Percentiles rank a stretch among this genome's conserved stretches.
These are phyloP conservation scores for Colletotrichum theobromicola DNA, from an alignment of 2,329 filamentous ascomycete species.

Conservation along the genomic window DNA sequence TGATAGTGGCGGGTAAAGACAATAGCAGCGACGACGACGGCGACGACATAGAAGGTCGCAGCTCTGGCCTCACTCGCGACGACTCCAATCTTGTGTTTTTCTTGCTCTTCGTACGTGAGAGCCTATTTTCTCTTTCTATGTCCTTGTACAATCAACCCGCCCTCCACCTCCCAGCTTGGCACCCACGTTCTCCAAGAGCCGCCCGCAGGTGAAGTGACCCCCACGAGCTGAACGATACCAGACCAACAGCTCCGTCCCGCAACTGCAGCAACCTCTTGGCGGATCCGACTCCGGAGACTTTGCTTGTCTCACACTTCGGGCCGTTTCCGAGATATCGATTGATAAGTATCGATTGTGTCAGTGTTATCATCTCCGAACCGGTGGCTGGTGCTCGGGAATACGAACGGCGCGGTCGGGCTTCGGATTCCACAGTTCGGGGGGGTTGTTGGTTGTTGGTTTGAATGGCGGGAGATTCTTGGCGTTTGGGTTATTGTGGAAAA, in stretches of 20 bases:
- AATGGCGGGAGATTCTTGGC: background rate
- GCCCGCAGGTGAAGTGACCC: background rate
- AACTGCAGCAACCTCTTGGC: background rate
- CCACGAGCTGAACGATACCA: background rate
- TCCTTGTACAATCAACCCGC: too few relatives aligned
- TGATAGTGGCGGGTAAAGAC: too few relatives aligned
- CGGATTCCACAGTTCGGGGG: background rate
- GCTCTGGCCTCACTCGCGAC: background rate
- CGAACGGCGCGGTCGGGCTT: background rate
- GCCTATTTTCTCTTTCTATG: background rate
- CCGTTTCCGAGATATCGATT: background rate
- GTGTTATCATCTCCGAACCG: background rate
- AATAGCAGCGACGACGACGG: too few relatives aligned
- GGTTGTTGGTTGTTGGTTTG: background rate
- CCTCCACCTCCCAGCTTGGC: background rate
- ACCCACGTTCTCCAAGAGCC: background rate
- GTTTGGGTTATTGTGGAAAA: background rate
- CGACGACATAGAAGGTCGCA: too few relatives aligned
- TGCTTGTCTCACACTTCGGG: fast-evolving
- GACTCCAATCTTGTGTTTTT: background rate
- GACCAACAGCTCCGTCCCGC: background rate
- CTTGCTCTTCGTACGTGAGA: background rate
- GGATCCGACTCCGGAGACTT: background rate
- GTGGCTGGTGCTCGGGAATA: background rate
- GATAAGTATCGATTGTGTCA: background rate